Evolutionary conservation across 495 filamentous ascomycete species (phyloP), one percentile per base, ranked within the genome.

Genomic region (Penicillium desertorum): DNA sequence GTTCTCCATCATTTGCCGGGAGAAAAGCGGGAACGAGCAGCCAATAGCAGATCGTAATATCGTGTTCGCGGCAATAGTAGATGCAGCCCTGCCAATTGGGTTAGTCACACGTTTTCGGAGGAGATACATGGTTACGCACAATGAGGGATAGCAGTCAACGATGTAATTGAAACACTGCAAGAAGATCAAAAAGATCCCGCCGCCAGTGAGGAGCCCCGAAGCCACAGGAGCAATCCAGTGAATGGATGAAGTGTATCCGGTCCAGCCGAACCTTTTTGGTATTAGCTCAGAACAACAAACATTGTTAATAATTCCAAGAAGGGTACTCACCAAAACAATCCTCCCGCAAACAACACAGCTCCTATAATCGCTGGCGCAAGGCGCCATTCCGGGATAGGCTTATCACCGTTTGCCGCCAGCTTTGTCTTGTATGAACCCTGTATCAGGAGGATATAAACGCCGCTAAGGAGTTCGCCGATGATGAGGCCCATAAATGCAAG

Each of bases 31-130:
- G 72, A 95, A 95, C 0, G 77, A 83, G 5, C 86, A 87, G 23
- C 86, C 90, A 51, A 82, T 85, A 11, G 90, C 74, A 10, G 87
- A 91, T 6, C 91, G 87, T 29, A 93, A 76, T 74, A 95, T 90
- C 1, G 90, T 92, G 71, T 94, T 95, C 27, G 85, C 91, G 4
- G 91, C 90, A 55, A 94, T 89, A 23, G 90, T 89, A 3, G 89
- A 92, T 30, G 89, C 89, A 27, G 90, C 90, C 61, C 79, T 83
- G 53, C 43, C 23, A 14, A 10, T 20, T 55, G 56, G 32, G 58
- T 51, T 47, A 23, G 23, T 12, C 10, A 44, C 4, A 39, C 6
- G 16, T 7, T 20, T 4, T 32, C 14, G 6, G 1, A 19, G n/a
- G 4, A 45, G 25, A 19, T 2, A 49, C 14, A 23, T 17, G 81